Base-by-base conservation (phyloP, 2,329 filamentous ascomycete species). In the Venturia aucupariae region DNA sequence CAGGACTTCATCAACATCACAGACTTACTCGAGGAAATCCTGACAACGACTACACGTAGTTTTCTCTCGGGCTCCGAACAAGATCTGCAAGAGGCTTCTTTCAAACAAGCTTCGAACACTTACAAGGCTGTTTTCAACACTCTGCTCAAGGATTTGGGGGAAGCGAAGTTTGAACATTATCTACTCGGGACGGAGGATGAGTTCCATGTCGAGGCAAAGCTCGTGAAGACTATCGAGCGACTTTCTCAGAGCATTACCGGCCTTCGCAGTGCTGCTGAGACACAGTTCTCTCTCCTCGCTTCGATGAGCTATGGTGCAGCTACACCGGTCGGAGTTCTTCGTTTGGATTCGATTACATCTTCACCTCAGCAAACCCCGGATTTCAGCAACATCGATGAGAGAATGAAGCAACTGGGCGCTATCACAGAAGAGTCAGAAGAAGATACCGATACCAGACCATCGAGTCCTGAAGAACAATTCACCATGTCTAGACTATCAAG, bases 141-240 rank as follows among this genome's bases (percentile, higher is more conserved):
- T 42, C 86, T 97, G 73, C 85, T 88, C 62, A 90, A 88, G 72
- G 88, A 90, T 66, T 79, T 96, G 15, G 84, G 86, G 67, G 93
- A 97, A 74, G 89, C 92, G 17, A 96, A 93, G 72, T 87, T 90
- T 65, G 93, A 97, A 74, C 90, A 96, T 71, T 96, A 90, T 71
- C 78, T 92, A 2, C 75, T 91, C 4, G 93, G 93, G 1, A 87
- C 85, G 2, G 92, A 96, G 73, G 83, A 82, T 64, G 83, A 93
- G 67, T 95, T 95, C 73, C 81, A 83, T 44, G 82, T 95, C 3
- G 90, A 97, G 71, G 87, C 88, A 68, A 86, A 84, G 30, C 82
- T 97, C 4, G 89, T 93, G 55, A 88, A 90, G 71, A 93, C 90
- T 68, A 84, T 97, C 70, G 90, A 96, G 73, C 86, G 85, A 59